phyloP scores from a whole-genome alignment of 495 filamentous ascomycete species.

The Cladorrhinum samala region DNA sequence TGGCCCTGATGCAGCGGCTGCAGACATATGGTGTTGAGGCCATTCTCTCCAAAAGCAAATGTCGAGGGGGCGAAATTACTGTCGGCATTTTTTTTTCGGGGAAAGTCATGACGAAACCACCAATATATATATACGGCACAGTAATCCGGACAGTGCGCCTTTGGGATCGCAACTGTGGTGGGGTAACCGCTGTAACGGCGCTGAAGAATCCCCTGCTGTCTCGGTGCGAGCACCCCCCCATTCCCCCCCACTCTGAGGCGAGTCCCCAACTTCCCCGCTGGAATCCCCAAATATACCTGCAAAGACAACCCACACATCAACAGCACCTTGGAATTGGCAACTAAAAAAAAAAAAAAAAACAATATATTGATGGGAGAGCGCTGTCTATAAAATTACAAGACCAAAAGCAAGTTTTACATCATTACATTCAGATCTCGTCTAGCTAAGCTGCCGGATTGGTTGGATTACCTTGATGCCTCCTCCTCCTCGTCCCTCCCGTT shows the following conservation, averaged over 20 bases:
- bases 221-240: no score
- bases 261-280: no score
- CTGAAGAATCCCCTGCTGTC: background rate
- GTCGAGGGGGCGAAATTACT: background rate
- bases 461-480: background rate
- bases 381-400: no score
- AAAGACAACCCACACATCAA: no score
- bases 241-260: no score
- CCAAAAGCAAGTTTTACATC: no score
- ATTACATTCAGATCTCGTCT: no score
- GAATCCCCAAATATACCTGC: no score
- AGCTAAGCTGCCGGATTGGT: no score
- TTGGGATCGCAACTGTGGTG: background rate
- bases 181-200: background rate
- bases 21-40: constrained; percentile 12
- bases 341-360: no score
- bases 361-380: no score
- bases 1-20: constrained; percentile 9
- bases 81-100: background rate
- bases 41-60: constrained; percentile 7
- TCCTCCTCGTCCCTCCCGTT: background rate
- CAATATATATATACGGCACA: constrained; percentile 1
- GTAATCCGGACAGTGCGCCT: constrained; percentile 6
- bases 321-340: no score
- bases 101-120: constrained; percentile 3